Evolutionary conservation across 2,329 filamentous ascomycete genomes (phyloP), one percentile per base, ranked within the genome.

Genomic region (Arthrinium phaeospermum): DNA sequence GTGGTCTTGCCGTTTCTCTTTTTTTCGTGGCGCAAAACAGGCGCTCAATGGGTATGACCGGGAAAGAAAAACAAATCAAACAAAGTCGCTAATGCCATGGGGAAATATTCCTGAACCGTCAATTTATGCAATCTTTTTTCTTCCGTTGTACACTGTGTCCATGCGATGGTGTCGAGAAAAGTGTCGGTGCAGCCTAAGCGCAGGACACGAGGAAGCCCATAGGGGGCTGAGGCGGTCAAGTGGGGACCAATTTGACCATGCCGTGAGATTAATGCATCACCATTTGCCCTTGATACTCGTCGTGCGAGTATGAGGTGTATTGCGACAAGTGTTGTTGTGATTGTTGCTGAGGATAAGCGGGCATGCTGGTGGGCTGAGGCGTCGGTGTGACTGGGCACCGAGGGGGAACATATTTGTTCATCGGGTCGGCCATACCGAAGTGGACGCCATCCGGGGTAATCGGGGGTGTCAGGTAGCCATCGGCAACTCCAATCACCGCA

Each of bases 381-480:
- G 90, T 90, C 14, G 90, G 90, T 1, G 90, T 92, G 61, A 91
- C 88, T 0, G 90, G 90, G 77, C 89, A 91, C 71, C 90, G 85
- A 30, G 87, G 86, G 24, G 87, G 85, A 44, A 86, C 79, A 69
- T 89, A 87, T 78, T 87, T 87, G 69, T 82, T 80, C 77, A 83
- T 81, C 10, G 79, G 80, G 49, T 81, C 82, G 68, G 83, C 81
- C 68, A 83, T 82, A 44, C 81, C 84, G 70, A 91, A 91, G 76
- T 85, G 86, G 70, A 88, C 86, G 10, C 90, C 89, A 74, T 96
- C 94, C 5, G 94, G 94, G 0, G 94, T 96, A 80, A 96, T 96
- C 1, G 94, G 94, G 37, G 94, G 94, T 22, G 94, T 96, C 76
- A 95, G 89, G 82, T 95, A 95, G 72, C 94, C 94, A 76, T 94